Base-by-base conservation (phyloP, 2,329 filamentous ascomycete species). In the Cladophialophora exuberans region DNA sequence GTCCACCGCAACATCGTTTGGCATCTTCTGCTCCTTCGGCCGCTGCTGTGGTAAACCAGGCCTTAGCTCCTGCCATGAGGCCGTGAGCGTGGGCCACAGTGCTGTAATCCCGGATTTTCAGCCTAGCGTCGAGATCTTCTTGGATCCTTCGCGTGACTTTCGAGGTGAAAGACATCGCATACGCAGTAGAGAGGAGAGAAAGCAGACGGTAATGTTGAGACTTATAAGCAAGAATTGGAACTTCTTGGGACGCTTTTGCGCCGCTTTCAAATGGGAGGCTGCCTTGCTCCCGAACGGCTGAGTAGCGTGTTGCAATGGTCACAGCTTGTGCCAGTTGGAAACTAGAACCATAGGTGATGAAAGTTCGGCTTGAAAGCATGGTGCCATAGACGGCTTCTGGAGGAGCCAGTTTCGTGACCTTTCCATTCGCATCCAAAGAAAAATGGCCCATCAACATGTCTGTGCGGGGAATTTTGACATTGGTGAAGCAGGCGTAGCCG, bases 401-500 rank as follows among this genome's bases (percentile, higher is more conserved):
- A 20, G 35, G 35, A 7, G 22, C 17, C 17, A 18, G 22, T 39
- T 20, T 39, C 15, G 35, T 39, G 22, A 39, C 18, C 17, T 39
- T 39, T 10, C 35, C 35, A 20, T 39, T 20, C 22, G 35, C 10
- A 20, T 39, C 35, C 13, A 39, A 20, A 2, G 35, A 15, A 20
- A 15, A 39, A 39, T 39, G 35, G 7, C 35, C 35, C 35, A 39
- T 39, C 11, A 73, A 58, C 62, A 72, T 67, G 26, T 70, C 66
- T 22, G 51, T 62, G 20, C 69, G 63, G 7, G 70, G 70, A 33
- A 72, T 65, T 15, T 67, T 61, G 20, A 72, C 65, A 23, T 69
- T 52, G 33, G 70, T 52, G 43, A 73, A 71, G 41, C 61, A 61
- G 23, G 69, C 61, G 30, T 67, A 70, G 18, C 69, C 71, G 54